Base-by-base conservation (phyloP, 225 moss, liverwort and hornwort species). In the Rhytidiadelphus loreus region DNA sequence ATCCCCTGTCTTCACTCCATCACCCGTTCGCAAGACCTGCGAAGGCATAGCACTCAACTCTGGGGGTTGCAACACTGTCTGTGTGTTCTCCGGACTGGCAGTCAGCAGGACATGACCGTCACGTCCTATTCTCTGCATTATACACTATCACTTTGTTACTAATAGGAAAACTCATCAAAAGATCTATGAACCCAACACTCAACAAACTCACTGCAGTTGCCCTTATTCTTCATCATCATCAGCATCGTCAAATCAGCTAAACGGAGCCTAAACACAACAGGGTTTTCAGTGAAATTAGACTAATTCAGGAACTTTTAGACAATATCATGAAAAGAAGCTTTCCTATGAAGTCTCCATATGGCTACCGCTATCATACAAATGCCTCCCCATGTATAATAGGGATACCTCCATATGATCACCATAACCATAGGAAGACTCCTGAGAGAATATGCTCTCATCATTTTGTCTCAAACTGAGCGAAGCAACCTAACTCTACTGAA, bases 61-160 rank as follows among this genome's bases (percentile, higher is more conserved):
- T 65, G 90, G 88, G 86, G 92, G 91, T 91, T 91, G 92, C 73
- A 93, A 90, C 73, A 91, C 90, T 48, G 89, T 89, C 87, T 92
- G 92, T 56, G 87, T 92, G 59, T 91, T 92, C 89, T 91, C 92
- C 66, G 87, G 82, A 91, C 91, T 90, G 87, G 91, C 91, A 89
- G 87, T 89, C 91, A 92, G 91, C 91, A 94, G 81, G 90, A 82
- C 82, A 92, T 85, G 90, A 87, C 87, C 90, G 85, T 91, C 92
- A 75, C 86, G 90, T 90, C 91, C 90, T 94, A 94, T 94, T 91
- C 91, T 94, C 94, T 94, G 94, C 94, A 94, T 86, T 69, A 48
- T 85, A 91, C 94, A 92, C 91, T 91, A 83, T 79, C 94, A 92
- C 82, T 68, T 92, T 81, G 94, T 94, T 93, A 94, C 92, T 90